Evolutionary conservation across 768 basidiomycete species (phyloP).

Genomic region (Suillus lakei): DNA sequence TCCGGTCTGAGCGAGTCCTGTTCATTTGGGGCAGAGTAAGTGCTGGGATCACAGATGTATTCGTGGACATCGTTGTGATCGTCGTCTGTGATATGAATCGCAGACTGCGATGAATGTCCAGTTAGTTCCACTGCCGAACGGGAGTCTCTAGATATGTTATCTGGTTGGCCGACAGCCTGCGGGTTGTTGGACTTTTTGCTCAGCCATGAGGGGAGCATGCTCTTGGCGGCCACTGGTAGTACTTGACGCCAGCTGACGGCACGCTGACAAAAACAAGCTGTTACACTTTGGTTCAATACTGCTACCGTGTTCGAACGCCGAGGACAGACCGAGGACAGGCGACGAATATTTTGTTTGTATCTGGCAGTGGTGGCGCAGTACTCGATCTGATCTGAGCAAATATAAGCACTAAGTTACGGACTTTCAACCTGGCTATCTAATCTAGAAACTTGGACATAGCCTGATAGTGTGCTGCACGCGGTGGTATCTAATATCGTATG

Average conservation of each 20-base stretch:
- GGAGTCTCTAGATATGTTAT: slow-evolving; percentile 15
- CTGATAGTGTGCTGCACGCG: not conserved
- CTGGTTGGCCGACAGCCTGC: slow-evolving; percentile 8
- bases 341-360: not conserved
- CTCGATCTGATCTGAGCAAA: not conserved
- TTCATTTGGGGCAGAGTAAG: slow-evolving; percentile 24
- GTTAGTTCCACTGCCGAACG: slow-evolving; percentile 21
- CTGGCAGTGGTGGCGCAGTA: not conserved
- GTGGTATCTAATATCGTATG: not conserved
- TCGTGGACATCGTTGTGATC: slow-evolving; percentile 20
- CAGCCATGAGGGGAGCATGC: slow-evolving; percentile 37
- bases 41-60: slow-evolving; percentile 31
- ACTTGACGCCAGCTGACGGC: no score
- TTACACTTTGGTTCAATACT: not conserved
- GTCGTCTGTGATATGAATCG: slow-evolving; percentile 21
- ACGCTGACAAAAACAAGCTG: not conserved
- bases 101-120: slow-evolving; percentile 22
- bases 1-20: slow-evolving; percentile 15
- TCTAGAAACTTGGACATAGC: not conserved
- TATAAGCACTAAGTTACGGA: not conserved
- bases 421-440: not conserved
- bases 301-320: not conserved
- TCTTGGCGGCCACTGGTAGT: not conserved
- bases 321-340: not conserved
- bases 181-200: slow-evolving; percentile 29